Percentiles rank a stretch among this genome's conserved stretches.
phyloP scores from a whole-genome alignment of 768 basidiomycete genomes.

The Rhodotorula paludigena region DNA sequence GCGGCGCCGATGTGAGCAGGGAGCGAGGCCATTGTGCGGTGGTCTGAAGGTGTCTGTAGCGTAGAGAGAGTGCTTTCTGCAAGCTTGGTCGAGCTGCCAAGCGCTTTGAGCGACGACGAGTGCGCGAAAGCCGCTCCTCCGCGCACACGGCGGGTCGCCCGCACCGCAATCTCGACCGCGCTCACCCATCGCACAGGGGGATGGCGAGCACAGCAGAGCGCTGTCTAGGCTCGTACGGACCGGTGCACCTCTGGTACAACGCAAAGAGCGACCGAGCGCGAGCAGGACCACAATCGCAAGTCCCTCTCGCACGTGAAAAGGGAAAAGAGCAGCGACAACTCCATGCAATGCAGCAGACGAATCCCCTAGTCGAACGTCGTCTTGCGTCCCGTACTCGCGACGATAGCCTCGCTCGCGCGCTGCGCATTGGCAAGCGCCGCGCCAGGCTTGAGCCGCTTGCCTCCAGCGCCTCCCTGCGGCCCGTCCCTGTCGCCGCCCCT shows the following conservation, averaged over 20 bases:
- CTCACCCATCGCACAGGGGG: too few species aligned
- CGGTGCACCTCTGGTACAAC: too few species aligned
- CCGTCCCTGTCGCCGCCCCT: conserved; percentile 37
- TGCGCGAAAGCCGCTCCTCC: too few species aligned
- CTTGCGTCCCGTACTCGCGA: conserved; percentile 48
- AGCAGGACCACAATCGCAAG: too few species aligned
- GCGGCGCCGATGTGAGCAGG: not conserved
- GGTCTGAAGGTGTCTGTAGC: not conserved
- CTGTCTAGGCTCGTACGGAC: too few species aligned
- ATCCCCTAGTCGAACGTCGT: conserved; percentile 47
- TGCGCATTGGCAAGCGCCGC: conserved; percentile 52
- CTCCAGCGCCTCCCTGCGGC: conserved; percentile 19
- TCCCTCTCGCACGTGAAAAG: not conserved
- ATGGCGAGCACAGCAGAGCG: too few species aligned
- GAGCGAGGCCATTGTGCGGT: conserved; percentile 38
- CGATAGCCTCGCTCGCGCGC: conserved; percentile 50
- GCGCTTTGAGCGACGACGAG: too few species aligned
- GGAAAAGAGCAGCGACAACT: not conserved
- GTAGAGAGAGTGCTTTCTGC: too few species aligned
- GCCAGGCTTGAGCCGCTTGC: conserved; percentile 49
- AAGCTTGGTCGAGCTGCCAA: too few species aligned
- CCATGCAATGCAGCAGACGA: not conserved
- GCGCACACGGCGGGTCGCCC: too few species aligned
- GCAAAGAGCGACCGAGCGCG: too few species aligned
- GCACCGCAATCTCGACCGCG: too few species aligned